Evolutionary conservation across 768 basidiomycete genomes (phyloP).

Genomic region (Collybia mongolica): DNA sequence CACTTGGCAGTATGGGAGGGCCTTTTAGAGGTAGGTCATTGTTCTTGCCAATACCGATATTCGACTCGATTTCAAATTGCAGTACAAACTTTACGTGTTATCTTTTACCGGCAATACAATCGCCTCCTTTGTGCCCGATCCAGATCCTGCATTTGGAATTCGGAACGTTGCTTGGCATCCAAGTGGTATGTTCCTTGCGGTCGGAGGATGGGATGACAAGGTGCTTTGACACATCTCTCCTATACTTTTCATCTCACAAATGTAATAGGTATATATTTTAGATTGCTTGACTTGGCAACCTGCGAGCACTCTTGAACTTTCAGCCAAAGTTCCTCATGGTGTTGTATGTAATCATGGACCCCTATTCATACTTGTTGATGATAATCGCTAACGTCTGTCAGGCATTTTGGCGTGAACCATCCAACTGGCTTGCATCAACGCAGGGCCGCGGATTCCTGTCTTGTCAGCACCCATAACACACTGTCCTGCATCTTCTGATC

Average conservation of each 20-base stretch:
- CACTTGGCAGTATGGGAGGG: constrained; percentile 84
- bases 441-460: constrained; percentile 86
- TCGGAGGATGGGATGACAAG: constrained; percentile 90
- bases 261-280: constrained; percentile 65
- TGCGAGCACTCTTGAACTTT: constrained; percentile 60
- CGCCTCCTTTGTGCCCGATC: constrained; percentile 65
- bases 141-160: constrained; percentile 85
- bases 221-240: constrained; percentile 31
- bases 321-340: constrained; percentile 51
- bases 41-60: not conserved
- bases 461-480: constrained; percentile 43
- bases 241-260: constrained; percentile 4
- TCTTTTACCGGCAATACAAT: constrained; percentile 64
- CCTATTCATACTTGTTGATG: not conserved
- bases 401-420: constrained; percentile 85
- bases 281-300: constrained; percentile 76
- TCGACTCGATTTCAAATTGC: constrained; percentile 2
- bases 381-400: constrained; percentile 22
- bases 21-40: constrained; percentile 63
- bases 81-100: constrained; percentile 79
- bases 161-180: constrained; percentile 85
- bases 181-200: constrained; percentile 74
- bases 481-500: not conserved
- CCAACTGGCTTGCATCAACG: constrained; percentile 80
- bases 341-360: constrained; percentile 42